Conservation (phyloP, 208 protist genomes). For the Leishmania tropica region DNA sequence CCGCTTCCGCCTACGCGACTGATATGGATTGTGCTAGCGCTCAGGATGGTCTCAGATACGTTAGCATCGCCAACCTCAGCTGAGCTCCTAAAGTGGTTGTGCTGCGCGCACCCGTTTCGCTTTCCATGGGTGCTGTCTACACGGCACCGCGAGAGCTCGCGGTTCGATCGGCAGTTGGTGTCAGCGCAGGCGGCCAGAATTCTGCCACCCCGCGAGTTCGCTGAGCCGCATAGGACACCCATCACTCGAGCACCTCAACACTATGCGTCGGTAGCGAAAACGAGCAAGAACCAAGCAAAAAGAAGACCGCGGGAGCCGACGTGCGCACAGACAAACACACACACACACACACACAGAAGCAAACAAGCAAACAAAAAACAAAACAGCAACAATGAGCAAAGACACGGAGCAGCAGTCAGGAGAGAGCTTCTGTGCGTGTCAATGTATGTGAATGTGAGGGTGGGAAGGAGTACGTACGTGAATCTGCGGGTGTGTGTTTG, state of each 20-base stretch:
- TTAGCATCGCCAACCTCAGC: background rate
- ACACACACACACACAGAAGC: too few species aligned
- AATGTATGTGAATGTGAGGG: background rate
- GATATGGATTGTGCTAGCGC: background rate
- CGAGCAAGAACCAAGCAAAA: background rate
- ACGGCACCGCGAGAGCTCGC: background rate
- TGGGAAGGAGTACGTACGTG: background rate
- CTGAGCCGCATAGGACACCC: slow-evolving; percentile 11
- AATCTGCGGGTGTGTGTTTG: background rate
- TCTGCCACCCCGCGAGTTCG: background rate
- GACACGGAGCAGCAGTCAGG: background rate
- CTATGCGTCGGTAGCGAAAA: background rate
- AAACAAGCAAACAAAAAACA: too few species aligned
- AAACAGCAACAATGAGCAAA: too few species aligned
- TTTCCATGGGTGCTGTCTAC: background rate
- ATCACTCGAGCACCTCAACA: background rate
- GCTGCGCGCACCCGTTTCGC: background rate
- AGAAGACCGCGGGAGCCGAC: background rate
- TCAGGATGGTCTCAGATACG: background rate
- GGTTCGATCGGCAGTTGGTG: background rate
- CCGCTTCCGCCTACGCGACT: background rate
- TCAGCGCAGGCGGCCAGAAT: background rate
- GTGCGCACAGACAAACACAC: background rate
- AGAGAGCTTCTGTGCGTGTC: background rate
- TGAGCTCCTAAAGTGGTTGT: slow-evolving; percentile 12